phyloP scores from a whole-genome alignment of 768 basidiomycete genomes.

The Boletellus ananas region DNA sequence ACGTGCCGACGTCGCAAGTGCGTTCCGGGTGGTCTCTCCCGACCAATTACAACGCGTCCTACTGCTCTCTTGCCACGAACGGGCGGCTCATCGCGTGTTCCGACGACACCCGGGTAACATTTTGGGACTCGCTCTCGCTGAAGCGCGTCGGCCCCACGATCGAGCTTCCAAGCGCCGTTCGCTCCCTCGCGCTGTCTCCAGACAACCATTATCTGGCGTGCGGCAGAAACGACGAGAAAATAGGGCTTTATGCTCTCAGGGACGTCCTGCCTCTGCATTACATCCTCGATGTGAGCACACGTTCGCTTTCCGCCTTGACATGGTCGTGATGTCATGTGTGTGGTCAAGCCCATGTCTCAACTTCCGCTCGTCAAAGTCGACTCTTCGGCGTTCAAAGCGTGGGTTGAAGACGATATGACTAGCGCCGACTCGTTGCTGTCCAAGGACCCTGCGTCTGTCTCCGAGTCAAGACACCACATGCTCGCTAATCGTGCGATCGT shows the following conservation, averaged over 20 bases:
- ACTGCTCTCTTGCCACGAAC: not conserved
- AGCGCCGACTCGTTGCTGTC: not conserved
- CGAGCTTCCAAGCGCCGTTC: not conserved
- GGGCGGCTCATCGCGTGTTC: not conserved
- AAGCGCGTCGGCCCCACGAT: not conserved
- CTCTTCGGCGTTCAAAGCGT: not conserved
- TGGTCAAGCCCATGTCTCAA: not conserved
- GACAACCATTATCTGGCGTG: not conserved
- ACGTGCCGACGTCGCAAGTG: not conserved
- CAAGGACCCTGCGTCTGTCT: not conserved
- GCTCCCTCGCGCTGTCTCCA: not conserved
- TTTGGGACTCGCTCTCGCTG: not conserved
- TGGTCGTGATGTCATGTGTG: not conserved
- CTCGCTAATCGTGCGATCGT: conserved; percentile 4
- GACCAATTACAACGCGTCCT: not conserved
- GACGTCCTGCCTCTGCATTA: not conserved
- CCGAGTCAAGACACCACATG: not conserved
- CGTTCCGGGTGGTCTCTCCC: conserved; percentile 1
- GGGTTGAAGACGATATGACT: not conserved
- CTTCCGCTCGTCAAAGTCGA: conserved; percentile 3
- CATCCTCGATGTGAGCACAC: conserved; percentile 3
- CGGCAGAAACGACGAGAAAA: not conserved
- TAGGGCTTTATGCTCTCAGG: not conserved
- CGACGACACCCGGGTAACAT: not conserved
- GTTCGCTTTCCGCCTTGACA: not conserved